Percentiles rank a stretch among this genome's conserved stretches.
Evolutionary conservation across 371 early-diverging fungal genomes (phyloP).

Genomic region (Caulochytrium protostelioides): DNA sequence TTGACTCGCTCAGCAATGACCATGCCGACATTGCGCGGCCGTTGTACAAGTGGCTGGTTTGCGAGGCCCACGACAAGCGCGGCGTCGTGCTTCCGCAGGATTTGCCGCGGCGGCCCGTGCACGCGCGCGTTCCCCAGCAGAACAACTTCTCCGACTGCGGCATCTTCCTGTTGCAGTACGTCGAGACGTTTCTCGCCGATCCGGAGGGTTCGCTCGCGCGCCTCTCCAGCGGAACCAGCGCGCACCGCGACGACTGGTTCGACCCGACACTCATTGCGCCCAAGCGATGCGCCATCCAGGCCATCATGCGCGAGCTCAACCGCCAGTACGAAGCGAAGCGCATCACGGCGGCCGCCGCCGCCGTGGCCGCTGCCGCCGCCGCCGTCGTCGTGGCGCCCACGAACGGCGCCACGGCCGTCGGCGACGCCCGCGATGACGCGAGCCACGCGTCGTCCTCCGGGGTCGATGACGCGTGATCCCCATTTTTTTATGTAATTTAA

Average conservation of each 20-base stretch:
- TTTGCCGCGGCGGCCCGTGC: constrained; percentile 12
- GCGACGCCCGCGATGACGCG: too few species aligned
- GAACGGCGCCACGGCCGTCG: too few species aligned
- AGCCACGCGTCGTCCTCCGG: too few species aligned
- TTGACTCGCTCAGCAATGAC: constrained; percentile 31
- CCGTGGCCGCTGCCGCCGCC: too few species aligned
- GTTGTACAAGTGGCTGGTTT: constrained; percentile 9
- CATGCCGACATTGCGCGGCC: constrained; percentile 15
- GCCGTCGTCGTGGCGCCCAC: too few species aligned
- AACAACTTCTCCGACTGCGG: constrained; percentile 44
- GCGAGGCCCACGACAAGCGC: constrained; percentile 1
- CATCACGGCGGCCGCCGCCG: too few species aligned
- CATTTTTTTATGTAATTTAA: too few species aligned
- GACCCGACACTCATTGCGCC: neutral
- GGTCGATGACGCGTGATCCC: too few species aligned
- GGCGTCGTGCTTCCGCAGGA: neutral
- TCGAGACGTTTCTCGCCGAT: constrained; percentile 24
- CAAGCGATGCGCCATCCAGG: constrained; percentile 1
- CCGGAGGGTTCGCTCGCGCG: constrained; percentile 11
- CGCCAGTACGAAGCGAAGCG: too few species aligned
- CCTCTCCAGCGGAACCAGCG: constrained; percentile 3
- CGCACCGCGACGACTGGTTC: constrained; percentile 2
- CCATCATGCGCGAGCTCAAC: constrained; percentile 1
- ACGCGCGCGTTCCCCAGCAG: constrained; percentile 34
- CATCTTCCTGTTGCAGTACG: constrained; percentile 32